Conservation (phyloP, 2,329 filamentous ascomycete genomes). For the Nigrospora osmanthi region DNA sequence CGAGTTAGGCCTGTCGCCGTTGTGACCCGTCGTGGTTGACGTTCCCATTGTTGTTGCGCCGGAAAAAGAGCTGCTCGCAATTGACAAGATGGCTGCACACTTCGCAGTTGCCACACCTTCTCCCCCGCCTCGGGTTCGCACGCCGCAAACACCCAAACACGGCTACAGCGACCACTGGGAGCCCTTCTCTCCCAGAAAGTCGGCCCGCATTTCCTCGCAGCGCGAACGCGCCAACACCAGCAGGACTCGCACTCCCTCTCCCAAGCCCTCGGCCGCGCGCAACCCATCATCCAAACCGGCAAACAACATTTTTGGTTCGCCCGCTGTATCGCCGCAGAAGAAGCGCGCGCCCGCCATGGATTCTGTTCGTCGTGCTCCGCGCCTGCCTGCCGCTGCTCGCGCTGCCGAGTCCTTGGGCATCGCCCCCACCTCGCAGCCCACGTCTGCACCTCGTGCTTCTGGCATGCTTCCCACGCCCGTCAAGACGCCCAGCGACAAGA, state of each 20-base stretch:
- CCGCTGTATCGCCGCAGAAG: constrained; percentile 41
- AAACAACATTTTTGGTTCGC: constrained; percentile 21
- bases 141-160: constrained; percentile 61
- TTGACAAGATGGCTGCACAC: constrained; percentile 24
- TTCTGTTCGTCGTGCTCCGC: constrained; percentile 37
- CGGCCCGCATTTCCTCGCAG: constrained; percentile 54
- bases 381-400: constrained; percentile 32
- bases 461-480: constrained; percentile 69
- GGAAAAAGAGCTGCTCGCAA: too few relatives aligned
- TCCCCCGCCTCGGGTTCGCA: constrained; percentile 49
- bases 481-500: constrained; percentile 59
- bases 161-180: constrained; percentile 63
- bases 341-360: constrained; percentile 39
- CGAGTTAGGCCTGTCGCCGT: too few relatives aligned
- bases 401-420: constrained; percentile 34
- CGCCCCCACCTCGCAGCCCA: constrained; percentile 15
- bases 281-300: constrained; percentile 18
- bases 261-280: constrained; percentile 21
- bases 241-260: constrained; percentile 52
- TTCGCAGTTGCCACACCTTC: constrained; percentile 48
- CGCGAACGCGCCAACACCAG: constrained; percentile 26
- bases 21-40: too few relatives aligned
- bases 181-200: constrained; percentile 66
- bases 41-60: too few relatives aligned
- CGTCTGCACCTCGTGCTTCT: constrained; percentile 23